Conservation (phyloP, 1,284 basidiomycete species). For the Cutaneotrichosporon sp. region DNA sequence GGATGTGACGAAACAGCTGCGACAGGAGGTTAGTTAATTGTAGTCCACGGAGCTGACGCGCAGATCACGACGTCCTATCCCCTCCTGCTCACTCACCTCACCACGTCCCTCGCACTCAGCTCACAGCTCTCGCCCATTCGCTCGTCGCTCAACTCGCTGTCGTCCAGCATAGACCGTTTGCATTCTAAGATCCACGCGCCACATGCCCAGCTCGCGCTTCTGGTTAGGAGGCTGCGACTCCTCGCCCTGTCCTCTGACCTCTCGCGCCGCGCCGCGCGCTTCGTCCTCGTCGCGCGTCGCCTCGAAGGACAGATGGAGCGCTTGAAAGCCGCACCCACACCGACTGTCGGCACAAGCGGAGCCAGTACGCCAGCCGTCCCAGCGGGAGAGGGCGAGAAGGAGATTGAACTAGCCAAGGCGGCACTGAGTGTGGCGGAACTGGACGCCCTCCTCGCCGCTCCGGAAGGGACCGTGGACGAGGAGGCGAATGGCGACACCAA, state of each 20-base stretch:
- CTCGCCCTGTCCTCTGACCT: slow-evolving; percentile 75
- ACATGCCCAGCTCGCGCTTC: slow-evolving; percentile 64
- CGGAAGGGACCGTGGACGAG: background rate
- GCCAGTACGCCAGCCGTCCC: slow-evolving; percentile 17
- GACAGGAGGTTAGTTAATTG: slow-evolving; percentile 61
- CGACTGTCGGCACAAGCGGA: slow-evolving; percentile 7
- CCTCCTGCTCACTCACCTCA: slow-evolving; percentile 50
- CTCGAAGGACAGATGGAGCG: slow-evolving; percentile 74
- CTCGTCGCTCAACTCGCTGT: slow-evolving; percentile 34
- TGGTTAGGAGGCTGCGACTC: slow-evolving; percentile 67
- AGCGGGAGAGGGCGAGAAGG: slow-evolving; percentile 60
- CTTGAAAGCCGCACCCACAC: slow-evolving; percentile 49
- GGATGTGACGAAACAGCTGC: slow-evolving; percentile 80
- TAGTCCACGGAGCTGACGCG: slow-evolving; percentile 54
- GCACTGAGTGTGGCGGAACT: slow-evolving; percentile 85
- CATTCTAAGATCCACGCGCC: slow-evolving; percentile 77
- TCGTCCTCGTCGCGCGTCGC: slow-evolving; percentile 70
- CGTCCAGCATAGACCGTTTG: slow-evolving; percentile 55
- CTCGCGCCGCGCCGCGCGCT: slow-evolving; percentile 72
- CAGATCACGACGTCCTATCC: slow-evolving; percentile 50
- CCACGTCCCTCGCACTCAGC: slow-evolving; percentile 63
- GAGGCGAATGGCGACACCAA: background rate
- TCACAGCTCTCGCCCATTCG: slow-evolving; percentile 42
- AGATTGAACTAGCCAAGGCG: slow-evolving; percentile 79
- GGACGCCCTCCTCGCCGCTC: slow-evolving; percentile 24